These are phyloP conservation scores for Syzygium aqueum DNA, from an alignment of 345 rosid genomes.

Conservation along the genomic window DNA sequence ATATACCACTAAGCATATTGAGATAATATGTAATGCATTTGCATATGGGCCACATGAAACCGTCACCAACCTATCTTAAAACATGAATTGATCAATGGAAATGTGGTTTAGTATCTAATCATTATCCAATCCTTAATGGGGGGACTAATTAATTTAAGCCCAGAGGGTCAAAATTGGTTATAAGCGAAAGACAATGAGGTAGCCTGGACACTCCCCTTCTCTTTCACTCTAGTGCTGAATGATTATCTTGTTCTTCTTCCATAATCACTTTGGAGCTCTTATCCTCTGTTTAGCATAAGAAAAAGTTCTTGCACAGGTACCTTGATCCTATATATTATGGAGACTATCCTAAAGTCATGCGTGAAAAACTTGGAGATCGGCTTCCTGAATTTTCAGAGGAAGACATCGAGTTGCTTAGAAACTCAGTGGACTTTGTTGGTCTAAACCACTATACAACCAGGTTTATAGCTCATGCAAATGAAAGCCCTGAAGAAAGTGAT, in stretches of 20 bases:
- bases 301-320: constrained; percentile 35
- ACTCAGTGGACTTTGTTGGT: constrained; percentile 73
- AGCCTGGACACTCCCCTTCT: not conserved
- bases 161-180: not conserved
- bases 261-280: not conserved
- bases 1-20: not conserved
- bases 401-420: constrained; percentile 50
- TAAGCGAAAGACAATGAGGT: not conserved
- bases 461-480: constrained; percentile 47
- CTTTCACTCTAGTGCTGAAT: not conserved
- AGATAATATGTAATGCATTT: not conserved
- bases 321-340: constrained; percentile 71
- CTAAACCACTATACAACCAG: constrained; percentile 85
- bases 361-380: constrained; percentile 40
- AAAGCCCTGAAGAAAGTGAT: constrained; percentile 27
- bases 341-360: constrained; percentile 79
- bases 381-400: constrained; percentile 71
- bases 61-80: not conserved
- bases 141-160: not conserved
- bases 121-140: not conserved
- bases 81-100: not conserved
- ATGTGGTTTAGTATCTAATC: not conserved
- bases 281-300: not conserved
- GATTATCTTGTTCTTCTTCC: not conserved
- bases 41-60: not conserved